phyloP scores from a whole-genome alignment of 176 grass and related monocot species.

The Ensete glaucum region DNA sequence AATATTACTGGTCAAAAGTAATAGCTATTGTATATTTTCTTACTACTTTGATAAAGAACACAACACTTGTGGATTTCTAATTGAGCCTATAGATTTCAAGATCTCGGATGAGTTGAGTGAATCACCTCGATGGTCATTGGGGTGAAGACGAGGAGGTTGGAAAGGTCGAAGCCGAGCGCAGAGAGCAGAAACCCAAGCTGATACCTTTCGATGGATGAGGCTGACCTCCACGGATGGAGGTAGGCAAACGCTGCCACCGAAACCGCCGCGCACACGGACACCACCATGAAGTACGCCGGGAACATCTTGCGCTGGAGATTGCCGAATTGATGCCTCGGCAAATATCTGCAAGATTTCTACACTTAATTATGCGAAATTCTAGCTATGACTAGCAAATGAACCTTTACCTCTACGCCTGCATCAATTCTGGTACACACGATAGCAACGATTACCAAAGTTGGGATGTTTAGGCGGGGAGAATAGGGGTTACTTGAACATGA shows the following conservation, averaged over 20 bases:
- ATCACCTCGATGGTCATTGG: constrained; percentile 93
- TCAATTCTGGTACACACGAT: no score
- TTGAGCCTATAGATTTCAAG: neutral
- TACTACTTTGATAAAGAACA: neutral
- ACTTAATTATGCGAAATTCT: neutral
- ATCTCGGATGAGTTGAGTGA: no score
- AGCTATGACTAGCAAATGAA: neutral
- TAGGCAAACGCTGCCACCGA: constrained; percentile 77
- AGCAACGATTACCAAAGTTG: neutral
- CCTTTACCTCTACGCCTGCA: neutral
- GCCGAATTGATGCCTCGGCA: constrained; percentile 93
- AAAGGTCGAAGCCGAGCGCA: constrained; percentile 67
- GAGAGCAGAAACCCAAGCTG: constrained; percentile 83
- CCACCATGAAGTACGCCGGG: constrained; percentile 74
- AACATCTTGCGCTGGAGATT: constrained; percentile 98
- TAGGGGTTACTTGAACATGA: constrained; percentile 82
- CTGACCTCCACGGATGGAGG: constrained; percentile 81
- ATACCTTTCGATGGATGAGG: constrained; percentile 61
- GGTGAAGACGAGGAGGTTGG: constrained; percentile 90
- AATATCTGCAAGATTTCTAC: constrained; percentile 31
- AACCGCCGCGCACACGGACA: constrained; percentile 59
- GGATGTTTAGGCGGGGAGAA: neutral
- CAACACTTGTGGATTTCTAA: neutral
- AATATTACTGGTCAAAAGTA: neutral
- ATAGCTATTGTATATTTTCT: no score